Conservation (phyloP, 2,329 filamentous ascomycete genomes). For the Calonectria pseudoreteaudii region DNA sequence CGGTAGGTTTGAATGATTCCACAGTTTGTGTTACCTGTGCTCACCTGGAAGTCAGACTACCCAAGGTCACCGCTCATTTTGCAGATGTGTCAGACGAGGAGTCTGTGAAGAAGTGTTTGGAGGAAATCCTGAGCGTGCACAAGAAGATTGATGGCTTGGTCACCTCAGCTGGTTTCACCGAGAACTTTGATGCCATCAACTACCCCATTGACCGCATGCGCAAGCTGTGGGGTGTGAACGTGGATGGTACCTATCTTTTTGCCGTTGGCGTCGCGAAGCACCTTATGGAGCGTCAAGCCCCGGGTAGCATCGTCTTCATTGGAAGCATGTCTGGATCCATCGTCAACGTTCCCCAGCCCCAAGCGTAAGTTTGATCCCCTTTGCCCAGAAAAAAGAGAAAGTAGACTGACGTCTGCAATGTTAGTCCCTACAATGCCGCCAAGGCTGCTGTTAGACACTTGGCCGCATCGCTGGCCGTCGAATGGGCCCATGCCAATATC, state of each 20-base stretch:
- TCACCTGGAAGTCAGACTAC: conserved; percentile 62
- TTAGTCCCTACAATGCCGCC: conserved; percentile 85
- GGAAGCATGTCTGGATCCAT: conserved; percentile 94
- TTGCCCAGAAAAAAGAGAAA: background rate
- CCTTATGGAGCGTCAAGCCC: conserved; percentile 81
- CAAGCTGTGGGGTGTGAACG: conserved; percentile 94
- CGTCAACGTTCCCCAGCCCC: conserved; percentile 94
- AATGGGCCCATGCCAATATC: conserved; percentile 90
- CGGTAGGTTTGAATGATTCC: conserved; percentile 58
- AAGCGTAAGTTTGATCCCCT: conserved; percentile 65
- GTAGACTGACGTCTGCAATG: conserved; percentile 8
- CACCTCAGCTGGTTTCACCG: conserved; percentile 93
- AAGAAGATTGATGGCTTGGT: conserved; percentile 92
- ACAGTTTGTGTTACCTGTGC: rapidly evolving
- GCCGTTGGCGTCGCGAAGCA: conserved; percentile 87
- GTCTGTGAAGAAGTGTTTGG: conserved; percentile 79
- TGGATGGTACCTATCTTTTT: conserved; percentile 91
- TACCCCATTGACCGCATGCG: conserved; percentile 92
- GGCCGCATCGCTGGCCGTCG: conserved; percentile 87
- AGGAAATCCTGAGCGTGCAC: conserved; percentile 68
- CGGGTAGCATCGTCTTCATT: conserved; percentile 91
- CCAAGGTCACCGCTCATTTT: conserved; percentile 89
- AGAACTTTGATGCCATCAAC: conserved; percentile 90
- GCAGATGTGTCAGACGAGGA: conserved; percentile 86
- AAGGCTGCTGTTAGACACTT: conserved; percentile 94